Conservation (phyloP, 176 grass and related monocot species). For the Sorghum bicolor region DNA sequence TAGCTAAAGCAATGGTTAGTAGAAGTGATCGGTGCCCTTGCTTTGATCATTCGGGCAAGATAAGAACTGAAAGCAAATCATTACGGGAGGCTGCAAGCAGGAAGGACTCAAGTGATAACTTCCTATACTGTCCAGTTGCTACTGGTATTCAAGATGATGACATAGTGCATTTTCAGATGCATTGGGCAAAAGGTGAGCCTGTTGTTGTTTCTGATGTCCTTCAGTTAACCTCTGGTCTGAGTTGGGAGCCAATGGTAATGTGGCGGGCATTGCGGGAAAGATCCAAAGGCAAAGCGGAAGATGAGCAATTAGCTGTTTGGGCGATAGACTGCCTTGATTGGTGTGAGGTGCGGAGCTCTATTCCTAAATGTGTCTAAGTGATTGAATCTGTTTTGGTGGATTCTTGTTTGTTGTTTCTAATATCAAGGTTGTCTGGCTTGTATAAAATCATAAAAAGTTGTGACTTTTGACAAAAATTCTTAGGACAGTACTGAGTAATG, state of each 20-base stretch:
- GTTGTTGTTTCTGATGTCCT: slow-evolving; percentile 72
- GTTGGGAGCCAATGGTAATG: slow-evolving; percentile 95
- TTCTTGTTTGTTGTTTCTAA: slow-evolving; percentile 6
- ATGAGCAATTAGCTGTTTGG: slow-evolving; percentile 44
- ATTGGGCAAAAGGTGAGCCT: slow-evolving; percentile 85
- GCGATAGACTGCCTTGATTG: slow-evolving; percentile 87
- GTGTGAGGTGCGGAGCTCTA: slow-evolving; percentile 53
- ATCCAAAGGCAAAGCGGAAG: slow-evolving; percentile 26
- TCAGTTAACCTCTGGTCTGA: slow-evolving; percentile 60
- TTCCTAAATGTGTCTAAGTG: neutral
- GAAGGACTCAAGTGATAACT: slow-evolving; percentile 67
- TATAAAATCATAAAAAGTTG: neutral
- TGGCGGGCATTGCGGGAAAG: slow-evolving; percentile 80
- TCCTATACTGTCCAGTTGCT: slow-evolving; percentile 61
- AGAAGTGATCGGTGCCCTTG: slow-evolving; percentile 40
- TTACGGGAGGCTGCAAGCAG: slow-evolving; percentile 51
- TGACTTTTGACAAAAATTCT: neutral
- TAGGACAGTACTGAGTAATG: neutral
- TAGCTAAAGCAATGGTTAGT: neutral
- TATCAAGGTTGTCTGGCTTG: neutral
- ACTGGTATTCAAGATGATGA: slow-evolving; percentile 46
- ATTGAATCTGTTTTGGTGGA: neutral
- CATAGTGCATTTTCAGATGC: slow-evolving; percentile 71
- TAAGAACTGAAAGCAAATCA: slow-evolving; percentile 23
- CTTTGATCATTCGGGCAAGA: slow-evolving; percentile 29